phyloP scores from a whole-genome alignment of 2,329 filamentous ascomycete genomes.

The Colletotrichum tropicale region DNA sequence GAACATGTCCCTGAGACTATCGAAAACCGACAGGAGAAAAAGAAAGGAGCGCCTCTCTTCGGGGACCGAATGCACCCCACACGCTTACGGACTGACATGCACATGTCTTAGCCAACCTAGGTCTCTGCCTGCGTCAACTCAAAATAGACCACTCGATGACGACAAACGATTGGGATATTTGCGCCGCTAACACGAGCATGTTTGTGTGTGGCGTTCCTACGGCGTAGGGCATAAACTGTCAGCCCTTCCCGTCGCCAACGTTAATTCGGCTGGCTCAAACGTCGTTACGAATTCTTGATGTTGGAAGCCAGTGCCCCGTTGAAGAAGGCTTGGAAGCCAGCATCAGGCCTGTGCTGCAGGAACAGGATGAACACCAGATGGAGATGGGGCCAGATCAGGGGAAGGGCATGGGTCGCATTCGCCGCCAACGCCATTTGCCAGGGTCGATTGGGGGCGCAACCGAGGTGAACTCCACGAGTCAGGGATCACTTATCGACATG shows the following conservation, averaged over 20 bases:
- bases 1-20: slow-evolving; percentile 1
- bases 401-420: neutral
- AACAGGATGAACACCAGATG: neutral
- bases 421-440: neutral
- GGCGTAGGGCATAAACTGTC: neutral
- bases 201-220: neutral
- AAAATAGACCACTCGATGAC: neutral
- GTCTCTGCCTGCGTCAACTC: neutral
- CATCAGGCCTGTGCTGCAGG: slow-evolving; percentile 4
- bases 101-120: neutral
- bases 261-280: neutral
- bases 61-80: neutral
- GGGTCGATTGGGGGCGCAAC: neutral
- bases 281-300: neutral
- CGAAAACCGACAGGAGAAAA: neutral
- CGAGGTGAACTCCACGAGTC: neutral
- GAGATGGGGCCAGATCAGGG: neutral
- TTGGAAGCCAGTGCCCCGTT: neutral
- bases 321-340: neutral
- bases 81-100: neutral
- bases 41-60: neutral
- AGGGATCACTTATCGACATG: neutral
- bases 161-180: neutral
- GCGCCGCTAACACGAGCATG: neutral
- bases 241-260: neutral